Base-by-base conservation (phyloP, 345 rosid genomes). In the Limnanthes douglasii region DNA sequence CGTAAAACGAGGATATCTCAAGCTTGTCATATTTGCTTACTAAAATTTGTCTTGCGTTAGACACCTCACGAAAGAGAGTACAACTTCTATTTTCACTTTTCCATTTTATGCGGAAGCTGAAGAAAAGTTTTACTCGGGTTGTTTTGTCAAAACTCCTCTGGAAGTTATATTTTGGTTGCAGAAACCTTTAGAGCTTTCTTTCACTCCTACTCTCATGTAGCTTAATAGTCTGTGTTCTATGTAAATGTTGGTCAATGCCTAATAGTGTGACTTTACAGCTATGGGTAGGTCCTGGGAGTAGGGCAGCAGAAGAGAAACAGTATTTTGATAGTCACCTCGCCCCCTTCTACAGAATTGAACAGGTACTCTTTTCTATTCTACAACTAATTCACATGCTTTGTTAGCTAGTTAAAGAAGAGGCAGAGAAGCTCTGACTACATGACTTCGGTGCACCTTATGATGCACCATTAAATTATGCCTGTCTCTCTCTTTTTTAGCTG, bases 261-360 rank as follows among this genome's bases (percentile, higher is more conserved):
- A 44, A 49, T 38, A 25, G 15, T 43, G 17, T 45, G 18, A 23
- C 45, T 39, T 53, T 65, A 53, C 75, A 88, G 95, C 65, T 90
- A 51, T 84, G 98, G 98, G 98, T 80, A 53, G 92, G 94, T 28
- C 92, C 68, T 27, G 75, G 76, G 51, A 84, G 95, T 52, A 76
- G 41, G 66, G 98, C 82, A 53, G 94, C 95, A 2, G 86, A 66
- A 57, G 92, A 90, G 73, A 90, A 90, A 56, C 68, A 45, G 25
- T 84, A 77, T 59, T 90, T 90, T 63, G 96, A 90, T 64, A 66
- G 66, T 56, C 92, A 80, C 59, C 92, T 90, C 34, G 75, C 95
- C 0, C 94, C 98, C 11, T 90, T 90, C 56, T 90, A 90, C 78
- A 72, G 98, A 72, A 84, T 84, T 30, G 96, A 90, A 59, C 95